Evolutionary conservation across 2,329 filamentous ascomycete genomes (phyloP).

Genomic region (Exophiala phaeomuriformis): DNA sequence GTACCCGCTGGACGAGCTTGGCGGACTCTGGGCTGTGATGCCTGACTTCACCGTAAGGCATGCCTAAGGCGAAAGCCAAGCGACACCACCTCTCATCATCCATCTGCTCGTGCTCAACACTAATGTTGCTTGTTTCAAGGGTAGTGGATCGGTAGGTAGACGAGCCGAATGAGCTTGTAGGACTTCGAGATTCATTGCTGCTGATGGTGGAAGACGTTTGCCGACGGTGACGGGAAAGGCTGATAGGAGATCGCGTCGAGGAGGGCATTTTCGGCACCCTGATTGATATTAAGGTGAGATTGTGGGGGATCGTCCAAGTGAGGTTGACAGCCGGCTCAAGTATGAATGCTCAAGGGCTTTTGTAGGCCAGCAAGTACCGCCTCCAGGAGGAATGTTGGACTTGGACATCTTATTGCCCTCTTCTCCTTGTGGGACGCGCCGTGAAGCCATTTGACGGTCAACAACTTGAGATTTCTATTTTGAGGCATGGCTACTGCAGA

Average conservation of each 20-base stretch:
- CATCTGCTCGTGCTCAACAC: slow-evolving; percentile 19
- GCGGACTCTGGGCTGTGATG: slow-evolving; percentile 12
- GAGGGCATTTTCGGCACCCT: background rate
- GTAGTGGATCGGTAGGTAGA: slow-evolving; percentile 17
- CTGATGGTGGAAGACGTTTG: slow-evolving; percentile 2
- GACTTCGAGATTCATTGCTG: background rate
- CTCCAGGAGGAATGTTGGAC: background rate
- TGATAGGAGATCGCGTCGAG: background rate
- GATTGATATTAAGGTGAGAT: background rate
- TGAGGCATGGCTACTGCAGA: background rate
- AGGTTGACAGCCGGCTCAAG: background rate
- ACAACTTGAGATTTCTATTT: background rate
- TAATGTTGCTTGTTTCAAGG: slow-evolving; percentile 22
- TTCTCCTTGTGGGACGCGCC: background rate
- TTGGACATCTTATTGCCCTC: background rate
- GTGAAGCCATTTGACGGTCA: background rate
- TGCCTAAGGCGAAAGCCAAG: slow-evolving; percentile 23
- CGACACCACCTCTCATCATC: slow-evolving; percentile 22
- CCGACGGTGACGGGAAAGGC: slow-evolving; percentile 2
- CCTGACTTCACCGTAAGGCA: slow-evolving; percentile 14
- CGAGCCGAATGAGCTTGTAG: slow-evolving; percentile 9
- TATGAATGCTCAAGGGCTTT: background rate
- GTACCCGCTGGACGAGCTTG: slow-evolving; percentile 19
- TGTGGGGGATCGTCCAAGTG: no score
- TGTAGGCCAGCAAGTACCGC: background rate